phyloP scores from a whole-genome alignment of 2,329 filamentous ascomycete species.

The Sporothrix mexicana region DNA sequence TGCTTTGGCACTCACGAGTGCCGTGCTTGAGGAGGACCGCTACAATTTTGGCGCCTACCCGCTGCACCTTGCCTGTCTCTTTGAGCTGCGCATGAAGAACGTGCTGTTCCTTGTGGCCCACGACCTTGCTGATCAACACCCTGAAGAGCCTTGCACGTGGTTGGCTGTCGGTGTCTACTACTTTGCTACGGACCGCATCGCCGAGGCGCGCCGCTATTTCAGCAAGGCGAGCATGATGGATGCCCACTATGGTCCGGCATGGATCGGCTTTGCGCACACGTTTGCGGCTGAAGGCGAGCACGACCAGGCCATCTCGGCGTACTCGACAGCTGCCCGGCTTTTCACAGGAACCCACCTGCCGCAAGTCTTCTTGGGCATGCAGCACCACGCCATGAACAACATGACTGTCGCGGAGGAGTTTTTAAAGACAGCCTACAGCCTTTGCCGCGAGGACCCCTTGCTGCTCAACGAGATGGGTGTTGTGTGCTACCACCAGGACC shows the following conservation, averaged over 20 bases:
- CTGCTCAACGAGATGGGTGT: conserved; percentile 95
- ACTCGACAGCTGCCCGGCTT: conserved; percentile 89
- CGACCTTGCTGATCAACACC: conserved; percentile 88
- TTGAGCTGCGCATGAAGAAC: conserved; percentile 86
- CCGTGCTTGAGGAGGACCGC: conserved; percentile 80
- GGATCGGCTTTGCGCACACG: conserved; percentile 98
- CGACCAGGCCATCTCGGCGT: conserved; percentile 96
- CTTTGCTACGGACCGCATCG: conserved; percentile 83
- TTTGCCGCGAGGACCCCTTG: conserved; percentile 84
- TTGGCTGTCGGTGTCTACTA: conserved; percentile 96
- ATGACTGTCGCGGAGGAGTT: conserved; percentile 94
- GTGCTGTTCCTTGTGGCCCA: conserved; percentile 90
- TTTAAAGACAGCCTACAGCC: conserved; percentile 81
- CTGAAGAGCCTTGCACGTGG: conserved; percentile 90
- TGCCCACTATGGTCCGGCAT: conserved; percentile 93
- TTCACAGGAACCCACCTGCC: conserved; percentile 98
- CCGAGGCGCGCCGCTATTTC: conserved; percentile 93
- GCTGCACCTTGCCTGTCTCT: conserved; percentile 87
- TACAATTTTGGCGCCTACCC: conserved; percentile 91
- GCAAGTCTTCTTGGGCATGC: conserved; percentile 96
- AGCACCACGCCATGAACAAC: conserved; percentile 95
- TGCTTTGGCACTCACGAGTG: conserved; percentile 80
- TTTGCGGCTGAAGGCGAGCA: conserved; percentile 98
- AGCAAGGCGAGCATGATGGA: conserved; percentile 98
- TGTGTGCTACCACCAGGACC: conserved; percentile 91